Base-by-base conservation (phyloP, 306 rosid species). In the Cucurbita pepo region DNA sequence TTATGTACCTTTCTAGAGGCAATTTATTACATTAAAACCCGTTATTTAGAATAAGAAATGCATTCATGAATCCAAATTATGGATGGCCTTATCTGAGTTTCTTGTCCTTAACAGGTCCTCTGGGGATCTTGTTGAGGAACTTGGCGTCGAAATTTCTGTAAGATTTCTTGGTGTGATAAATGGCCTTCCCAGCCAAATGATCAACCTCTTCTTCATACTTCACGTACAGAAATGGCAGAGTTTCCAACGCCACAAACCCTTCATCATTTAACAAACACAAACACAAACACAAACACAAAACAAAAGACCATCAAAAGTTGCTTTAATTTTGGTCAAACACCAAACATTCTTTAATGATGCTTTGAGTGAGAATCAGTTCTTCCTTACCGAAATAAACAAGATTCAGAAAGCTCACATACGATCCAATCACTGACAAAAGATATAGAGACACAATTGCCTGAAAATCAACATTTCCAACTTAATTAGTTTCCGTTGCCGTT, bases 101-200 rank as follows among this genome's bases (percentile, higher is more conserved):
- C 87, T 85, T 88, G 18, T 82, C 91, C 60, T 89, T 85, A 57
- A 82, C 79, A 9, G 96, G 86, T 34, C 92, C 96, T 83, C 95
- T 84, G 16, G 97, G 97, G 72, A 89, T 88, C 79, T 82, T 88
- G 81, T 80, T 86, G 84, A 89, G 88, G 64, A 83, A 85, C 71
- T 76, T 85, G 56, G 81, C 81, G 21, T 86, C 90, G 48, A 89
- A 72, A 66, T 22, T 72, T 69, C 71, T 69, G 61, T 86, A 89
- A 4, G 76, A 81, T 77, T 40, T 83, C 86, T 75, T 88, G 15
- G 84, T 73, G 65, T 82, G 76, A 71, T 53, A 37, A n/a, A 77
- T 50, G 15, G 79, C 34, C 36, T 77, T 78, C 5, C 85, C 84
- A 22, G 81, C 82, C 25, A 86, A 47, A 50, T 60, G 69, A 80